Percentiles rank a stretch among this genome's conserved stretches.
Evolutionary conservation across 176 grass and related monocot genomes (phyloP).

Genomic region (Musa beccarii): DNA sequence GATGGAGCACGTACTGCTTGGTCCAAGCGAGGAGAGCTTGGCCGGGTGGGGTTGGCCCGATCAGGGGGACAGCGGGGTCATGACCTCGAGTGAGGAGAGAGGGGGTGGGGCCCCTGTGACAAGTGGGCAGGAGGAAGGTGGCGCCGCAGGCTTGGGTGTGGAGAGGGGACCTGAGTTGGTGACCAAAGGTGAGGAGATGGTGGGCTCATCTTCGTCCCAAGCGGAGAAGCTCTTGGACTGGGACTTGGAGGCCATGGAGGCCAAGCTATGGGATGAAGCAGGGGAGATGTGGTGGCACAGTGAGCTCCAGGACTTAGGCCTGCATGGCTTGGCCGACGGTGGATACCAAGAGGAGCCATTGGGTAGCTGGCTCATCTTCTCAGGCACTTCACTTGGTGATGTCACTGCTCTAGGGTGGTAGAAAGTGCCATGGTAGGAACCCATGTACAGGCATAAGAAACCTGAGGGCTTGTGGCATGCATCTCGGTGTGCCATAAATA

Average conservation of each 20-base stretch:
- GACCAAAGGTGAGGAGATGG: too few relatives aligned
- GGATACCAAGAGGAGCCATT: not conserved
- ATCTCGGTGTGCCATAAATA: too few relatives aligned
- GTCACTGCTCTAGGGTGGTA: too few relatives aligned
- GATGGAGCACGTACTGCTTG: not conserved
- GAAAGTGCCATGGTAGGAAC: too few relatives aligned
- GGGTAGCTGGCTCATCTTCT: too few relatives aligned
- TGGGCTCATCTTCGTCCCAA: not conserved
- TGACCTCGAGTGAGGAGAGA: conserved; percentile 16
- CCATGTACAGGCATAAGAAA: too few relatives aligned
- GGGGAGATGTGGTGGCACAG: not conserved
- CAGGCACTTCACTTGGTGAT: too few relatives aligned
- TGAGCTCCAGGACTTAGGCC: too few relatives aligned
- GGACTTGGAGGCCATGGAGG: conserved; percentile 33
- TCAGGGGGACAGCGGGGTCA: conserved; percentile 8
- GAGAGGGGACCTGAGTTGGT: too few relatives aligned
- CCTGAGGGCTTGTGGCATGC: too few relatives aligned
- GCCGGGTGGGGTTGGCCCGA: not conserved
- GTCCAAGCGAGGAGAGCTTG: not conserved
- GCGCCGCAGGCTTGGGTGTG: too few relatives aligned
- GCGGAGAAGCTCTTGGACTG: conserved; percentile 45
- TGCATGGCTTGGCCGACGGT: not conserved
- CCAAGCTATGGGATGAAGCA: conserved; percentile 38
- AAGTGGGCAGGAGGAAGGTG: not conserved
- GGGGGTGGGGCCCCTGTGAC: not conserved